Conservation (phyloP, 108 stramenopile genomes). For the Nitzschia sp. region DNA sequence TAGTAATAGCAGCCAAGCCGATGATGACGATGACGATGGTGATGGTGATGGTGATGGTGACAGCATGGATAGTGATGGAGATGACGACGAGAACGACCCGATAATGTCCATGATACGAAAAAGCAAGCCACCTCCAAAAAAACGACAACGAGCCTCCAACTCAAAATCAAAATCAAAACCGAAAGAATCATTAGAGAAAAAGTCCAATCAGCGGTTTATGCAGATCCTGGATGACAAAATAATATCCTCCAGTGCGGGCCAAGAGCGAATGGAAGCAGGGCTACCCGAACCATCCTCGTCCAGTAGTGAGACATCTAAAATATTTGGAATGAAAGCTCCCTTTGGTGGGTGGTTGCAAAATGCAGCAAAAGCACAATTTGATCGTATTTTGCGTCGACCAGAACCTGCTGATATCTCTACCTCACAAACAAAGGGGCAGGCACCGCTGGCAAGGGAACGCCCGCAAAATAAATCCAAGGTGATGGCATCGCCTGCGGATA, state of each 20-base stretch:
- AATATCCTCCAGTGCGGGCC: neutral
- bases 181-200: neutral
- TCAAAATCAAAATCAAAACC: neutral
- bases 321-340: neutral
- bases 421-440: neutral
- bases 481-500: neutral
- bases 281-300: neutral
- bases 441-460: slow-evolving; percentile 13
- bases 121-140: neutral
- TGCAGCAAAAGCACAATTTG: neutral
- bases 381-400: neutral
- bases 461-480: neutral
- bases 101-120: slow-evolving; percentile 19
- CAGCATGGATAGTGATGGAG: slow-evolving; percentile 1
- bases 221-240: slow-evolving; percentile 10
- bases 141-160: neutral
- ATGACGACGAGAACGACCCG: slow-evolving; percentile 24
- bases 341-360: neutral
- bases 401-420: neutral
- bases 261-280: neutral
- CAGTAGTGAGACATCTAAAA: too few relatives aligned
- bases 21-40: neutral
- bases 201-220: slow-evolving; percentile 25
- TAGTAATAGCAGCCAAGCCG: neutral
- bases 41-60: neutral